These are phyloP conservation scores for Fusarium euwallaceae DNA, from an alignment of 2,329 filamentous ascomycete genomes.

Conservation along the genomic window DNA sequence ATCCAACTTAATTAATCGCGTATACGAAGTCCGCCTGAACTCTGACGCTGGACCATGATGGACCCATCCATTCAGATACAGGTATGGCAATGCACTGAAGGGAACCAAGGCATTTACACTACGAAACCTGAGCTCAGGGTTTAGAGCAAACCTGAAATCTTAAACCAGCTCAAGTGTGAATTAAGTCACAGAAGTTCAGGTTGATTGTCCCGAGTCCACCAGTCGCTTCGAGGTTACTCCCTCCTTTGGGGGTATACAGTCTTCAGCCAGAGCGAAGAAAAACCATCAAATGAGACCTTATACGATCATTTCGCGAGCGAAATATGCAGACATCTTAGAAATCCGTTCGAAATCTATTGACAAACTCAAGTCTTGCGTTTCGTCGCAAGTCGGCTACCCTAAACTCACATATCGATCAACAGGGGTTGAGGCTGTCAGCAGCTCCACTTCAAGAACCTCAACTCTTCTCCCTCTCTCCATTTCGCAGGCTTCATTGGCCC, in stretches of 20 bases:
- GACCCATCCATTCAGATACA: too few relatives aligned
- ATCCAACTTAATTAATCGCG: not conserved
- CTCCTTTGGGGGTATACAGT: not conserved
- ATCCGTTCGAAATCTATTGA: not conserved
- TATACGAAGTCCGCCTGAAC: not conserved
- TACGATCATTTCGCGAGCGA: not conserved
- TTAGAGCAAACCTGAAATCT: not conserved
- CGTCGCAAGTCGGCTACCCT: slow-evolving; percentile 22
- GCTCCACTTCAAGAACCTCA: slow-evolving; percentile 27
- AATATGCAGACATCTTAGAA: not conserved
- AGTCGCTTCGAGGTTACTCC: not conserved
- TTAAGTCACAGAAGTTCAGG: too few relatives aligned
- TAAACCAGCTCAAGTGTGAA: not conserved
- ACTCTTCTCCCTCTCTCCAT: not conserved
- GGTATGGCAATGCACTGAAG: not conserved
- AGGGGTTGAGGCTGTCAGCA: slow-evolving; percentile 15
- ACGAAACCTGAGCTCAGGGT: not conserved
- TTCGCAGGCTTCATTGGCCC: not conserved
- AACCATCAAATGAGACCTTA: not conserved
- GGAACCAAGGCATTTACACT: not conserved
- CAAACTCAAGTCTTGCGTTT: not conserved
- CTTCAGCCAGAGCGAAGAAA: not conserved
- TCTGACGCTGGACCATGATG: too few relatives aligned
- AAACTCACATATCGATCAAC: not conserved
- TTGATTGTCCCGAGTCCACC: too few relatives aligned